These are phyloP conservation scores for Mycena indigotica DNA, from an alignment of 768 basidiomycete species.

Conservation along the genomic window DNA sequence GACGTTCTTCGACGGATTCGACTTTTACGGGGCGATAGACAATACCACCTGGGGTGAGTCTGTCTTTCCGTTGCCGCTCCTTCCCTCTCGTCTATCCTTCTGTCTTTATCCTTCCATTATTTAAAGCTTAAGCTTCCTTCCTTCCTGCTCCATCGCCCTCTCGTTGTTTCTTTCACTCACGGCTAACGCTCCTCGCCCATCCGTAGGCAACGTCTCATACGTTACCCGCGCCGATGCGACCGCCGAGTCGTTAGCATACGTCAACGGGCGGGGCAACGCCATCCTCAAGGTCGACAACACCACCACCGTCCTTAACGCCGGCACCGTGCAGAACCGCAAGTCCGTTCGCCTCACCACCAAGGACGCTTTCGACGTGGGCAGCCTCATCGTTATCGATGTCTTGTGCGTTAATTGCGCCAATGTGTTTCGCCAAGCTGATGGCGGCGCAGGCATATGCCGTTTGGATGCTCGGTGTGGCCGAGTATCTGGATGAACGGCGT, in stretches of 20 bases:
- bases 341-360: slow-evolving; percentile 22
- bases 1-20: slow-evolving; percentile 21
- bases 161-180: neutral
- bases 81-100: no score
- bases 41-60: slow-evolving; percentile 24
- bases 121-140: no score
- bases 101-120: no score
- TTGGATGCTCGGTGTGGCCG: slow-evolving; percentile 56
- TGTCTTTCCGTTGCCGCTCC: no score
- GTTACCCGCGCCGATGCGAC: slow-evolving; percentile 50
- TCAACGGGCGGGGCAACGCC: slow-evolving; percentile 62
- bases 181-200: neutral
- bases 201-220: slow-evolving; percentile 64
- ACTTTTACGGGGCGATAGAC: slow-evolving; percentile 21
- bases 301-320: slow-evolving; percentile 23
- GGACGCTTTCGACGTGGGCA: slow-evolving; percentile 46
- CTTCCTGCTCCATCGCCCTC: neutral
- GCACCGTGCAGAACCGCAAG: slow-evolving; percentile 18
- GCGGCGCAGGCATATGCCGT: slow-evolving; percentile 51
- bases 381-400: slow-evolving; percentile 48
- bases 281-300: slow-evolving; percentile 77
- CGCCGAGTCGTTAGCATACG: slow-evolving; percentile 54
- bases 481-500: slow-evolving; percentile 46
- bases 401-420: no score
- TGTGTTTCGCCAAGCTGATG: no score